Percentiles rank a stretch among this genome's conserved stretches.
phyloP scores from a whole-genome alignment of 768 basidiomycete genomes.

The Boletellus emodensis region DNA sequence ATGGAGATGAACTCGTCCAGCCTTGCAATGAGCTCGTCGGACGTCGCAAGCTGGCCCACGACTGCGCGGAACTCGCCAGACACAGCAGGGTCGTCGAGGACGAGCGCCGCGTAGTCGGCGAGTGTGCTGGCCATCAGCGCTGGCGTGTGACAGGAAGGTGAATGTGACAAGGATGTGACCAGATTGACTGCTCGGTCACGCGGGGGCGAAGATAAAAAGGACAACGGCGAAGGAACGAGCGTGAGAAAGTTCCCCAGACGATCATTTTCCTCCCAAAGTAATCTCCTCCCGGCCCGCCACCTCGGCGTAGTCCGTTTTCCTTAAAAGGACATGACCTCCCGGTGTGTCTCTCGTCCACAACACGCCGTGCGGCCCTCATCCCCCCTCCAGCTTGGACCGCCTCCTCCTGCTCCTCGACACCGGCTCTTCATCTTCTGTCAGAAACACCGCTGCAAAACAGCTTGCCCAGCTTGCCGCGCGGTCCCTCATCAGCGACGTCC shows the following conservation, averaged over 20 bases:
- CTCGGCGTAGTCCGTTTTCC: constrained; percentile 51
- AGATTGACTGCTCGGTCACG: constrained; percentile 37
- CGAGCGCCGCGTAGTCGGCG: constrained; percentile 10
- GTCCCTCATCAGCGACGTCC: constrained; percentile 77
- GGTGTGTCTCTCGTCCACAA: constrained; percentile 37
- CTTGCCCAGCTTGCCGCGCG: constrained; percentile 88
- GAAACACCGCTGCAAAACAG: constrained; percentile 95
- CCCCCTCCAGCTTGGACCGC: constrained; percentile 76
- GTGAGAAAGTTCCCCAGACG: constrained; percentile 52
- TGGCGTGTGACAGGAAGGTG: constrained; percentile 6
- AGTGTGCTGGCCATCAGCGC: constrained; percentile 8
- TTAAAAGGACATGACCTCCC: constrained; percentile 70
- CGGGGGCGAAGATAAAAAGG: constrained; percentile 59
- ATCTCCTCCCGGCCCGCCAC: constrained; percentile 37
- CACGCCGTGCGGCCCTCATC: neutral
- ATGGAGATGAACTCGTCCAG: constrained; percentile 39
- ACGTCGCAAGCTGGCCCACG: constrained; percentile 5
- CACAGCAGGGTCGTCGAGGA: constrained; percentile 7
- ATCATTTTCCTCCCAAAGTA: constrained; percentile 43
- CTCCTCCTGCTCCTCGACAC: constrained; percentile 94
- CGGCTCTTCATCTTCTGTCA: constrained; percentile 84
- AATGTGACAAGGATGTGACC: constrained; percentile 35
- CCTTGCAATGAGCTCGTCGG: neutral
- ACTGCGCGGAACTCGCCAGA: constrained; percentile 6
- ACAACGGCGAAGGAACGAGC: constrained; percentile 40